phyloP scores from a whole-genome alignment of 2,329 filamentous ascomycete species.

The Coleophoma eucalyptorum region DNA sequence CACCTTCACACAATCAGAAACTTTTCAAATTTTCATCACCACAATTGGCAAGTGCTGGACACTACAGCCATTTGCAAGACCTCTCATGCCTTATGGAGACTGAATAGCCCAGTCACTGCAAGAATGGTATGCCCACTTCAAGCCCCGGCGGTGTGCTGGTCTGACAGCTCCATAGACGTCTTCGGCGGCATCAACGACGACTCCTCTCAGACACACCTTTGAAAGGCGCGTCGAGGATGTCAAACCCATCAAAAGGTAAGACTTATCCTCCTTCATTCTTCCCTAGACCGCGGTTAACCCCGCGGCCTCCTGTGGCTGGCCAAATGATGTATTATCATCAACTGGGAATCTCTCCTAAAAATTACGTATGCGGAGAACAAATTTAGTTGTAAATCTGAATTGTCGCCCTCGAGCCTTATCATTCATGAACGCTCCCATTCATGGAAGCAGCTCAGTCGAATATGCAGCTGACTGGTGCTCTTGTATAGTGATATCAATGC shows the following conservation, averaged over 20 bases:
- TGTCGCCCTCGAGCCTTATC: conserved; percentile 16
- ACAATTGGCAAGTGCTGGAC: conserved; percentile 22
- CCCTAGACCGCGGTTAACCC: neutral
- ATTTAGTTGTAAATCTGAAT: conserved; percentile 76
- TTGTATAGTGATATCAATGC: conserved; percentile 82
- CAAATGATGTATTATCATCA: conserved; percentile 73
- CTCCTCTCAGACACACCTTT: conserved; percentile 57
- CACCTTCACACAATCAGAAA: neutral
- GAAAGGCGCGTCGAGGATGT: conserved; percentile 78
- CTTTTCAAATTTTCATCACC: neutral
- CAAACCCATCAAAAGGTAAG: conserved; percentile 87
- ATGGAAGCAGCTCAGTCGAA: neutral
- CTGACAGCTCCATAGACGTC: conserved; percentile 22
- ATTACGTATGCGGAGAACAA: conserved; percentile 78
- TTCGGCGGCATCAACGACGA: conserved; percentile 58
- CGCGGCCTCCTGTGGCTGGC: conserved; percentile 15
- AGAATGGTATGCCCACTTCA: conserved; percentile 23
- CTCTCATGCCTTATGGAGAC: conserved; percentile 15
- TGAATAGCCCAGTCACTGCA: conserved; percentile 13
- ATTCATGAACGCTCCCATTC: neutral
- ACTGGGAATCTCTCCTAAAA: conserved; percentile 99
- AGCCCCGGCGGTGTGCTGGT: neutral
- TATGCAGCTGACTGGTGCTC: conserved; percentile 3
- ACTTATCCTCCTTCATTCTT: conserved; percentile 19
- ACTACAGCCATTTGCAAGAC: conserved; percentile 14